phyloP scores from a whole-genome alignment of 371 early-diverging fungal species.

The Dinochytrium kinnereticum region DNA sequence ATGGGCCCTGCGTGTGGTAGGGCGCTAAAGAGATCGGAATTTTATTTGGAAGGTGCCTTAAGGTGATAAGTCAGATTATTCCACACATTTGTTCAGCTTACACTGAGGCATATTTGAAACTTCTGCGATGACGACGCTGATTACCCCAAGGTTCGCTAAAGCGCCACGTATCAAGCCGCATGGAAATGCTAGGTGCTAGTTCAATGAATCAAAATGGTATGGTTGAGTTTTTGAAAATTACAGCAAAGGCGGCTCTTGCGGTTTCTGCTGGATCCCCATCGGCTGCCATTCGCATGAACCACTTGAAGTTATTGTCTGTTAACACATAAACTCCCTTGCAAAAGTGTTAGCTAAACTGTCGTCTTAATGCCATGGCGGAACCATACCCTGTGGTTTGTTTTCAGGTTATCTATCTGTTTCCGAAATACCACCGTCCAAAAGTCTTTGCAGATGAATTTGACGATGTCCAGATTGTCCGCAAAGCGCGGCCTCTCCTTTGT shows the following conservation, averaged over 20 bases:
- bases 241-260: slow-evolving; percentile 76
- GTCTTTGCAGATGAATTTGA: slow-evolving; percentile 98
- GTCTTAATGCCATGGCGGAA: not conserved
- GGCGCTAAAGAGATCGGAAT: slow-evolving; percentile 15
- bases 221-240: slow-evolving; percentile 27
- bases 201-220: not conserved
- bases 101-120: slow-evolving; percentile 88
- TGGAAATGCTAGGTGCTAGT: slow-evolving; percentile 90
- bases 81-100: slow-evolving; percentile 44
- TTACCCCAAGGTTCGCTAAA: slow-evolving; percentile 84
- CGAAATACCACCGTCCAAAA: slow-evolving; percentile 92
- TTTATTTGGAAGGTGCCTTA: slow-evolving; percentile 89
- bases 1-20: not conserved
- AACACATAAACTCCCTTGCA: slow-evolving; percentile 93
- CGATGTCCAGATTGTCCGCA: slow-evolving; percentile 88
- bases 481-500: slow-evolving; percentile 84
- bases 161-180: slow-evolving; percentile 95
- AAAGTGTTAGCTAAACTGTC: not conserved
- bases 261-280: slow-evolving; percentile 78
- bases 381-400: slow-evolving; percentile 93
- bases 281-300: slow-evolving; percentile 89
- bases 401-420: slow-evolving; percentile 96
- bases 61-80: slow-evolving; percentile 13
- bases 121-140: slow-evolving; percentile 88
- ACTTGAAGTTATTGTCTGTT: slow-evolving; percentile 95